Evolutionary conservation across 176 grass and related monocot species (phyloP).

Genomic region (Musa troglodytarum): DNA sequence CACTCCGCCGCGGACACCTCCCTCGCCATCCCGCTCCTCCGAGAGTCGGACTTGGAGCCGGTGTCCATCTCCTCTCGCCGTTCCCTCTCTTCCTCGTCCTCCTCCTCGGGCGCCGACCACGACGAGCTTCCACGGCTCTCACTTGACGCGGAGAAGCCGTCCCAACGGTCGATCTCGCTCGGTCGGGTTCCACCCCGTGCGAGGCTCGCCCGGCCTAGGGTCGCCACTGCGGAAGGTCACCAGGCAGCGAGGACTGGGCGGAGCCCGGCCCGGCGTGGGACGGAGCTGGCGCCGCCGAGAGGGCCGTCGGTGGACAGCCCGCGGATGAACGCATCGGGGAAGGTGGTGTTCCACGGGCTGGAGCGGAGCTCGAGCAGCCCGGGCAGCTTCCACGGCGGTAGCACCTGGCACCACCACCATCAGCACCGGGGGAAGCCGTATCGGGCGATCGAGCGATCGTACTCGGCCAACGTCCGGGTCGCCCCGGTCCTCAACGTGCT

Average conservation of each 20-base stretch:
- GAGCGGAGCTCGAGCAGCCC: constrained; percentile 20
- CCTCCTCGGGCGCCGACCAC: constrained; percentile 13
- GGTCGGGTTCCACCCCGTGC: not conserved
- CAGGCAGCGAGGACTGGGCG: not conserved
- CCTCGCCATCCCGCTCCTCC: constrained; percentile 24
- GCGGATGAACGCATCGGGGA: constrained; percentile 19
- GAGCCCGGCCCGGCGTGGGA: not conserved
- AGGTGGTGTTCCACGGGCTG: constrained; percentile 18
- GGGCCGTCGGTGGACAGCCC: constrained; percentile 6
- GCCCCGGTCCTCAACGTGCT: constrained; percentile 16
- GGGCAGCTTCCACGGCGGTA: not conserved
- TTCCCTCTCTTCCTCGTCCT: constrained; percentile 16
- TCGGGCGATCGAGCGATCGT: constrained; percentile 8
- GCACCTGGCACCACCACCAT: not conserved
- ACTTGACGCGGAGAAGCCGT: constrained; percentile 1
- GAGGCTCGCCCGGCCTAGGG: constrained; percentile 7
- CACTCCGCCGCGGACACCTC: constrained; percentile 35
- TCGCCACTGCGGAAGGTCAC: not conserved
- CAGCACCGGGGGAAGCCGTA: not conserved
- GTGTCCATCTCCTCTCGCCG: constrained; percentile 6
- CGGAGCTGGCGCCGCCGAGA: not conserved
- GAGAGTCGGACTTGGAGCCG: not conserved
- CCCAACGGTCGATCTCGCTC: not conserved
- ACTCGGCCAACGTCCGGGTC: not conserved
- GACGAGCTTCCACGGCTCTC: constrained; percentile 8